Evolutionary conservation across 768 basidiomycete species (phyloP), one percentile per base, ranked within the genome.

Genomic region (Sarcodon aspratus): DNA sequence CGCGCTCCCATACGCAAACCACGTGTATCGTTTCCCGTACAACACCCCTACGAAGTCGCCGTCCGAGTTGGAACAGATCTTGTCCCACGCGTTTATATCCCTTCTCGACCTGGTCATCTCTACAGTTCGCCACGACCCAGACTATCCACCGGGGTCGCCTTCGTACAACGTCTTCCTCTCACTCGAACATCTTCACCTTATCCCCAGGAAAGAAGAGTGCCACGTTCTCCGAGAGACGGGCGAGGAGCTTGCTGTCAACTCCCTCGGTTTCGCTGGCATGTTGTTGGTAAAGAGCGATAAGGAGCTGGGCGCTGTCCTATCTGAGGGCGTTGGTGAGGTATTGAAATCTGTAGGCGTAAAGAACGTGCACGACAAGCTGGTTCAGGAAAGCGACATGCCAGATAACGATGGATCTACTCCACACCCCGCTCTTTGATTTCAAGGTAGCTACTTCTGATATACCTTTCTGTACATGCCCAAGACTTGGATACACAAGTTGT

Each of bases 191-290:
- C 68, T 97, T 50, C 82, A 95, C 63, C 50, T 96, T 49, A 79
- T 97, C 58, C 94, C 94, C 32, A 80, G 94, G 36, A 71, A 70
- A 45, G 64, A 66, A 33, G 89, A 91, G 59, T 64, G 62, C n/a
- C 74, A 83, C 62, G 62, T 57, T 9, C 63, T 85, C 5, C 52
- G 64, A 47, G 71, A 68, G 45, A 76, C 75, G 2, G 76, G 78
- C n/a, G 74, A 78, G 33, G 52, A 63, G 48, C 58, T 97, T 27
- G 77, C 78, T 57, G 71, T 97, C 38, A 96, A 97, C 63, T 75
- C 94, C 42, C 72, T 96, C 44, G 94, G 89, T 11, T 96, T 85
- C 61, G 86, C 90, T 7, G 94, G 94, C 1, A 79, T 89, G 82
- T 57, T 96, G 52, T 75, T 96, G 48, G 90, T 88, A 21, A 90